Conservation (phyloP, 192 early-diverging fungal species). For the Coemansia sp. region DNA sequence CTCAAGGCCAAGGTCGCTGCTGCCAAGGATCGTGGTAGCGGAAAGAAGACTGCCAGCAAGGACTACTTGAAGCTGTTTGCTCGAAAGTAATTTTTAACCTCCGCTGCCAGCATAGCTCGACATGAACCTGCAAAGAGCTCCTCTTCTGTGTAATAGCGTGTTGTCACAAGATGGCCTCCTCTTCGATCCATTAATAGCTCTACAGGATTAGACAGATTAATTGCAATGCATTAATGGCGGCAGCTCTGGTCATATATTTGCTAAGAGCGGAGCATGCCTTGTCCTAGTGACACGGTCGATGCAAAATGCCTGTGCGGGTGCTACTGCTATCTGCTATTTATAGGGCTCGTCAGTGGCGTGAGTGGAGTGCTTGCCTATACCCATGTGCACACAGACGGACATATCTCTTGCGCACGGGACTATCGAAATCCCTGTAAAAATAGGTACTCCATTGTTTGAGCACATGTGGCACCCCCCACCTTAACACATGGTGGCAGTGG, state of each 20-base stretch:
- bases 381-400: neutral
- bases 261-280: neutral
- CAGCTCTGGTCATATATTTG: neutral
- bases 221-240: neutral
- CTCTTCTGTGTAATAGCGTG: neutral
- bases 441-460: neutral
- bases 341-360: neutral
- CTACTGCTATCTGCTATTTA: neutral
- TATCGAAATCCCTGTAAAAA: neutral
- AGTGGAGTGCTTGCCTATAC: neutral
- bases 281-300: neutral
- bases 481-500: neutral
- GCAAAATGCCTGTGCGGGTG: neutral
- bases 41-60: neutral
- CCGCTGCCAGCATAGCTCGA: neutral
- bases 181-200: neutral
- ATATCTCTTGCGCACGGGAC: neutral
- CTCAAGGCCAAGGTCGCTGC: conserved; percentile 26
- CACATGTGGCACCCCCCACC: neutral
- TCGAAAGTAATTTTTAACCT: neutral
- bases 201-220: neutral
- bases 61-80: conserved; percentile 42
- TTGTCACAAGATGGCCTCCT: neutral
- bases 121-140: neutral
- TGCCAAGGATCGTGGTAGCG: conserved; percentile 8